These are phyloP conservation scores for Hypoxylon rickii DNA, from an alignment of 495 filamentous ascomycete genomes.

Conservation along the genomic window DNA sequence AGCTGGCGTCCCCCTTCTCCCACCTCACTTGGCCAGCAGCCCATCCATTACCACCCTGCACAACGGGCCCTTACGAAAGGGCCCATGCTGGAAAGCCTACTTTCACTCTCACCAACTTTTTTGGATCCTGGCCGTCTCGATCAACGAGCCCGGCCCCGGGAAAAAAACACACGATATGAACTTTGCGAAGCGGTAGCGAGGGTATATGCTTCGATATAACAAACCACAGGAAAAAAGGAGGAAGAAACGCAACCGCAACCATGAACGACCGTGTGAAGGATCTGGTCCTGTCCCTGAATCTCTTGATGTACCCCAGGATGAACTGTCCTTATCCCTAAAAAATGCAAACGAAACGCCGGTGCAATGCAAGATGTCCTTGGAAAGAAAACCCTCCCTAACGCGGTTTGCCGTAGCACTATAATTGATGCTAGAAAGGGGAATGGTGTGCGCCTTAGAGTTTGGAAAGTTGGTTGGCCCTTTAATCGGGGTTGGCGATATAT, in stretches of 20 bases:
- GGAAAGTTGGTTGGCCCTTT: slow-evolving; percentile 17
- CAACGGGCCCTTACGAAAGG: no score
- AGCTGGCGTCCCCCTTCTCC: not conserved
- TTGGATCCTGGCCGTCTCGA: slow-evolving; percentile 17
- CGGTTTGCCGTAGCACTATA: slow-evolving; percentile 2
- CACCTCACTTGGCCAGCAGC: not conserved
- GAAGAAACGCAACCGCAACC: slow-evolving; percentile 14
- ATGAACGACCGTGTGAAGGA: slow-evolving; percentile 36
- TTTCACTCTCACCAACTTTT: slow-evolving; percentile 23
- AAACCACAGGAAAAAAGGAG: slow-evolving; percentile 5
- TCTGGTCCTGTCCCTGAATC: slow-evolving; percentile 25
- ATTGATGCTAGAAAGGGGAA: slow-evolving; percentile 2
- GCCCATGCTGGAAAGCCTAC: no score
- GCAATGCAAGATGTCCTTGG: slow-evolving; percentile 37
- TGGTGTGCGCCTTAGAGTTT: not conserved
- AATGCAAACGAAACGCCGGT: slow-evolving; percentile 29
- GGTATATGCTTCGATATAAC: slow-evolving; percentile 39
- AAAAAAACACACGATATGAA: slow-evolving; percentile 1
- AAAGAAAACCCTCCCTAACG: slow-evolving; percentile 4
- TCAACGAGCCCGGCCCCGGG: slow-evolving; percentile 20
- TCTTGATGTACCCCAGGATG: slow-evolving; percentile 30
- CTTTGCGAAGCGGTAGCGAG: slow-evolving; percentile 36
- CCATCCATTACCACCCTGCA: slow-evolving; percentile 19
- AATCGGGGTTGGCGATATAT: slow-evolving; percentile 94
- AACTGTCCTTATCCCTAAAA: slow-evolving; percentile 25